phyloP scores from a whole-genome alignment of 176 grass and related monocot species.

The Hyparrhenia diplandra region DNA sequence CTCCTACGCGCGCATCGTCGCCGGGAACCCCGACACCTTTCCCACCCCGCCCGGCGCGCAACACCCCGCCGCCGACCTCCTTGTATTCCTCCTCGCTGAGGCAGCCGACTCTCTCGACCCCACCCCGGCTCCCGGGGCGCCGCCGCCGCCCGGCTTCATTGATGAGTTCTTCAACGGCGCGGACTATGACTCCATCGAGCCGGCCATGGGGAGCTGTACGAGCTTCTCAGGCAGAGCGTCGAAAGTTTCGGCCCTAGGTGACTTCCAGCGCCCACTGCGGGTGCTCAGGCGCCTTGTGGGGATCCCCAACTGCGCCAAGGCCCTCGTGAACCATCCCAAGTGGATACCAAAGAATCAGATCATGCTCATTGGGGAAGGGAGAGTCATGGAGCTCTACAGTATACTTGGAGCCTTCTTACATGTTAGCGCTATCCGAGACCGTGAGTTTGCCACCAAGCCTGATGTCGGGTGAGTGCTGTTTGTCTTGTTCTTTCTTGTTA shows the following conservation, averaged over 20 bases:
- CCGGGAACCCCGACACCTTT: slow-evolving; percentile 72
- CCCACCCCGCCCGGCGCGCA: slow-evolving; percentile 29
- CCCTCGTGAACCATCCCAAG: slow-evolving; percentile 78
- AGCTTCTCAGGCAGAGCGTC: slow-evolving; percentile 60
- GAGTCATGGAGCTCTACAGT: slow-evolving; percentile 72
- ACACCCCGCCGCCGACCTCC: slow-evolving; percentile 45
- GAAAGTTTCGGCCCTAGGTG: slow-evolving; percentile 63
- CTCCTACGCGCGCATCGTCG: slow-evolving; percentile 76
- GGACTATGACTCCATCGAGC: slow-evolving; percentile 64
- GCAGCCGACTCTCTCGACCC: slow-evolving; percentile 57
- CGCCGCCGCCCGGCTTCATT: slow-evolving; percentile 60
- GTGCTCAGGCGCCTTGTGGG: slow-evolving; percentile 61
- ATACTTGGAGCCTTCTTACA: slow-evolving; percentile 87
- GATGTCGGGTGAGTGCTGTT: slow-evolving; percentile 52
- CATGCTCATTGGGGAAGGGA: slow-evolving; percentile 79
- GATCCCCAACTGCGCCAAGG: slow-evolving; percentile 66
- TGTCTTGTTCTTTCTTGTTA: not conserved
- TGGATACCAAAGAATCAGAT: slow-evolving; percentile 71
- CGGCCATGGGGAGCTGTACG: slow-evolving; percentile 61
- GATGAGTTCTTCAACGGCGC: slow-evolving; percentile 67
- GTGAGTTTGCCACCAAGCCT: slow-evolving; percentile 64
- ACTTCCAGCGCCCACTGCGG: slow-evolving; percentile 83
- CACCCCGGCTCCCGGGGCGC: slow-evolving; percentile 34
- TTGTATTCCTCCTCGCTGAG: slow-evolving; percentile 72
- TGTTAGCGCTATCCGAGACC: slow-evolving; percentile 75